Evolutionary conservation across 129 eudicot species (phyloP), one percentile per base, ranked within the genome.

Genomic region (Artemisia tridentata): DNA sequence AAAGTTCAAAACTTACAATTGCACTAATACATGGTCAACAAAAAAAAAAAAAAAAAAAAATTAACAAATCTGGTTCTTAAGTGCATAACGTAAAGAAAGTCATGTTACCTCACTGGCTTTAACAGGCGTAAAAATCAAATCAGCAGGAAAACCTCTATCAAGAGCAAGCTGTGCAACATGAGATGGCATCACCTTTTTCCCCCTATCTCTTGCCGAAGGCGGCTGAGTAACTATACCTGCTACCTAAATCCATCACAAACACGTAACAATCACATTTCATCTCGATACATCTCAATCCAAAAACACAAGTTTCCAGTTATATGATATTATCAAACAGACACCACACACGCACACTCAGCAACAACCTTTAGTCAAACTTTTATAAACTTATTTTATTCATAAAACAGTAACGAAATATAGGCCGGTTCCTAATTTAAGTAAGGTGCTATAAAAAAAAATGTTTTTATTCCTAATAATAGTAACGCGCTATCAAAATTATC

Each of bases 191-290:
- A 89, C 84, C 80, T 90, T 93, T 67, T 88, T 82, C 49, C 99
- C 99, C 80, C 96, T 78, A 55, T 93, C 84, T 78, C 96, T 87
- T 49, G 82, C 86, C 13, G 97, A 84, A 59, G 99, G 96, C 13
- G 99, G 99, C 68, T 90, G 99, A 41, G 99, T 93, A 59, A 93
- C 99, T 75, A 93, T 83, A 21, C 87, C 97, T 78, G 96, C 91
- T 69, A 93, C 80, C 99, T 90, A 76, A 31, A 1, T 38, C 45
- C 45, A 61, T 62, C 60, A 66, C 31, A 80, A 29, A 52, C n/a
- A 21, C 17, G 1, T 20, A 20, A 50, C 56, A 74, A 57, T 21
- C 56, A 19, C 62, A n/a, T 52, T 31, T 71, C 68, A 50, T 66
- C 58, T 21, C 10, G 25, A 13, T 52, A 7, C 2, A 34, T 19